phyloP scores from a whole-genome alignment of 164 flowering plant genomes.

The Berberis vulgaris region DNA sequence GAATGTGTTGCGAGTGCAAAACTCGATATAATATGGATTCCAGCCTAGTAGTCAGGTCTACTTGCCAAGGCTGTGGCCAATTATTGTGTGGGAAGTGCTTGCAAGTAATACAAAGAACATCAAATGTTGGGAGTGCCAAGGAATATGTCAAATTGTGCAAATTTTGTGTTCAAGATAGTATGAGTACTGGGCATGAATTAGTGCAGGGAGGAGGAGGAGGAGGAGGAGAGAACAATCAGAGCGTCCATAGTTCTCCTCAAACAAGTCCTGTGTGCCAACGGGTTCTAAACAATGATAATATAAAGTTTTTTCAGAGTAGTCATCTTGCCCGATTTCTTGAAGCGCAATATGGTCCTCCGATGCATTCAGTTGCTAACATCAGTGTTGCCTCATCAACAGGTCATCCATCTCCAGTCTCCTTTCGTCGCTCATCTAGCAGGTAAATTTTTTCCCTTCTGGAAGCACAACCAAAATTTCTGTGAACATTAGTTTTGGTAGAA shows the following conservation, averaged over 20 bases:
- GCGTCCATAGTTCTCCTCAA: too few species aligned
- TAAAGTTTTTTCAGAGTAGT: slow-evolving; percentile 23
- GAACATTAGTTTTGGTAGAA: not conserved
- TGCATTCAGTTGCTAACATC: slow-evolving; percentile 23
- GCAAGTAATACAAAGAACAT: slow-evolving; percentile 16
- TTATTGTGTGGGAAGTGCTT: slow-evolving; percentile 49
- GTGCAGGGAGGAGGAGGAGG: too few species aligned
- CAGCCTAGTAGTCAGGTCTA: slow-evolving; percentile 15
- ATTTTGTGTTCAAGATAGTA: slow-evolving; percentile 33
- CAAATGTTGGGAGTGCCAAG: slow-evolving; percentile 1
- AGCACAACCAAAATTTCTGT: not conserved
- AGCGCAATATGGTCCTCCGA: slow-evolving; percentile 29
- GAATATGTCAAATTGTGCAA: slow-evolving; percentile 38
- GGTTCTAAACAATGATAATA: slow-evolving; percentile 14
- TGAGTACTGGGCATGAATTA: slow-evolving; percentile 1
- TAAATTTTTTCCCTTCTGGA: not conserved
- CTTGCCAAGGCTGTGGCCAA: slow-evolving; percentile 53
- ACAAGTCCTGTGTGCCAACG: slow-evolving; percentile 33
- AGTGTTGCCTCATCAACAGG: slow-evolving; percentile 28
- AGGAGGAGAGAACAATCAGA: too few species aligned
- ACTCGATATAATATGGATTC: slow-evolving; percentile 14
- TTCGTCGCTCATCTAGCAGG: slow-evolving; percentile 47
- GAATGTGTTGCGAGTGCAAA: slow-evolving; percentile 47
- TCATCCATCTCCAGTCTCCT: slow-evolving; percentile 36
- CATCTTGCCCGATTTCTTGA: slow-evolving; percentile 28